A percentile compares a stretch with the other conserved stretches of the same genome.
These are phyloP conservation scores for Athelia psychrophila DNA, from an alignment of 1,284 basidiomycete species.

Conservation along the genomic window DNA sequence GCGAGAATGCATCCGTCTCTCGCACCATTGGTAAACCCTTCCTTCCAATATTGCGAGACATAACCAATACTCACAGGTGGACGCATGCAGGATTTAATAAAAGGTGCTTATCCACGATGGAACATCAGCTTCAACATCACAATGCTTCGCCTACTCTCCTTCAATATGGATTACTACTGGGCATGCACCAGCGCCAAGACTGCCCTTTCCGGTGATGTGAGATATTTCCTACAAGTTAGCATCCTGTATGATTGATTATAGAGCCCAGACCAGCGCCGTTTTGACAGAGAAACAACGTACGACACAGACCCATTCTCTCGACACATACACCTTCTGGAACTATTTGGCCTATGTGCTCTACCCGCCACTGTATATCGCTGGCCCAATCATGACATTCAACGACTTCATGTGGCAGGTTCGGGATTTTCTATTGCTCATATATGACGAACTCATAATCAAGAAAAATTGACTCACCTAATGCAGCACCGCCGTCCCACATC, in stretches of 20 bases:
- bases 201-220: conserved; percentile 38
- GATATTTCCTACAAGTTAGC: conserved; percentile 16
- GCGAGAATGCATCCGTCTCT: conserved; percentile 54
- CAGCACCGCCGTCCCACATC: conserved; percentile 54
- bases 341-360: conserved; percentile 83
- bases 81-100: conserved; percentile 57
- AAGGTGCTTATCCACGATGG: conserved; percentile 85
- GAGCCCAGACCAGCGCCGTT: conserved; percentile 26
- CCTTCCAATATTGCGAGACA: conserved; percentile 14
- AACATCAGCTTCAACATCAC: conserved; percentile 96
- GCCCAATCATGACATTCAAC: conserved; percentile 96
- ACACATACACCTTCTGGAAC: conserved; percentile 53
- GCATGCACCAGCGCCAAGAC: conserved; percentile 38
- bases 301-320: conserved; percentile 38
- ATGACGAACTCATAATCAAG: conserved; percentile 1
- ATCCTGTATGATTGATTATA: background rate
- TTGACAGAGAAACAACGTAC: conserved; percentile 60
- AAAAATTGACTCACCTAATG: conserved; percentile 1
- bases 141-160: conserved; percentile 92
- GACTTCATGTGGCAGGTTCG: conserved; percentile 90
- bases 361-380: conserved; percentile 93
- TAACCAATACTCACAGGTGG: background rate
- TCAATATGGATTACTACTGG: conserved; percentile 93
- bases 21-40: conserved; percentile 44
- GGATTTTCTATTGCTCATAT: conserved; percentile 5